Base-by-base conservation (phyloP, 2,329 filamentous ascomycete genomes). In the Sporothrix protearum region DNA sequence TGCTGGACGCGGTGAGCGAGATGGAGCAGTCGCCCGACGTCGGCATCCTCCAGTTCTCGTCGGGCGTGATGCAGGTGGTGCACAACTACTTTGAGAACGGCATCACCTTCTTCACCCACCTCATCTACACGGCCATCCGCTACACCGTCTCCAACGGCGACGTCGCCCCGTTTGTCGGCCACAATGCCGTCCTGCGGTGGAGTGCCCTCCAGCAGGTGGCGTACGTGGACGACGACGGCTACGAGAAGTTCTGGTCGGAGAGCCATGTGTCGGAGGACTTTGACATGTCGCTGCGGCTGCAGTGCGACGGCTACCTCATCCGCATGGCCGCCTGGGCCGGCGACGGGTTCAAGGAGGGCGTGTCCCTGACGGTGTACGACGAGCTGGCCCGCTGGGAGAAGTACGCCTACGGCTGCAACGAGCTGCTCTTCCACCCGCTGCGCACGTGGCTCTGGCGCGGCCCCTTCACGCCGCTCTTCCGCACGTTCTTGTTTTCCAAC, bases 341-440 rank as follows among this genome's bases (percentile, higher is more conserved):
- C 49, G 88, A 91, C n/a, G 91, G 89, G 66, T 94, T 93, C 84
- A 91, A 93, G 78, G 92, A 95, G 79, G 92, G 92, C 75, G 92
- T 95, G 70, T 94, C 92, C 1, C 83, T 95, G 71, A 95, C 92
- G 0, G 91, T 95, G 10, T 94, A 95, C 78, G 92, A 95, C 80
- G 92, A 95, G 80, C 84, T 95, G 73, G 90, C 91, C 1, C 90
- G 92, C 71, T 95, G 92, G 92, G 92, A 95, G 78, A 95, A 95
- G 81, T 94, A 94, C 78, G 92, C 92, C 2, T 94, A 93, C 76
- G 92, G 92, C 49, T 94, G 92, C 81, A 92, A 92, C 79, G 92
- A 94, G 82, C 84, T 95, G 71, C 85, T 95, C 71, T 95, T 96
- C 83, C 87, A 95, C 78, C 92, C 92, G 2, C 83, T 95, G 73